Base-by-base conservation (phyloP, 2,329 filamentous ascomycete species). In the Elsinoe fawcettii region DNA sequence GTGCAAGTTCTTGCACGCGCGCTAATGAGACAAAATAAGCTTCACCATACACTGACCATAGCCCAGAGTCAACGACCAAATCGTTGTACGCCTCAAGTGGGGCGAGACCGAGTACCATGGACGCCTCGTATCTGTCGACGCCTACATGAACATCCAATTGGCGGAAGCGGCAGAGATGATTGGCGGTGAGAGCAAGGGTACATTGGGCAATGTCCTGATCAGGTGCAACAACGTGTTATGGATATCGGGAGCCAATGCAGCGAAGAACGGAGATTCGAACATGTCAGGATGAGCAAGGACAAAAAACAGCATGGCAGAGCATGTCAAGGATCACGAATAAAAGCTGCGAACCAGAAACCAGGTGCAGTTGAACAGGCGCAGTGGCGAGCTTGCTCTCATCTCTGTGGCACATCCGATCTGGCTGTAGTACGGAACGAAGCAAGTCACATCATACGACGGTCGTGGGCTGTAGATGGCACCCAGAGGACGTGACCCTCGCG, bases 131-230 rank as follows among this genome's bases (percentile, higher is more conserved):
- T 92, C 87, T 66, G 88, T 95, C 69, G 93, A 99, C 77, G 90
- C 88, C 70, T 99, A 99, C 79, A 97, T 99, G 92, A 99, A 99
- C 77, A 85, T 99, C 63, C 90, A 97, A 76, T 82, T 99, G 62
- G 84, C 85, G 63, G 86, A 87, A 66, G 91, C 92, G 54, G 88
- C 96, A 75, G 93, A 99, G 74, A 96, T 86, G 74, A 88, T 96
- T 68, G 84, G 90, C 70, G 86, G 89, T 65, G 88, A 95, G 80
- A 85, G 84, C 71, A 90, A 87, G 34, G 92, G 90, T 58, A 83
- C 83, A 51, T 75, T 99, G 63, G 93, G 93, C 5, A 87, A 96
- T 74, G 91, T 99, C 46, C 74, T 99, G 66, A 97, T 99, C 68
- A 80, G 88, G 69, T 95, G 90, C 75, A 97, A 97, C 75, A 97